Percentiles rank a stretch among this genome's conserved stretches.
phyloP scores from a whole-genome alignment of 2,329 filamentous ascomycete genomes.

The Phoma sp. region DNA sequence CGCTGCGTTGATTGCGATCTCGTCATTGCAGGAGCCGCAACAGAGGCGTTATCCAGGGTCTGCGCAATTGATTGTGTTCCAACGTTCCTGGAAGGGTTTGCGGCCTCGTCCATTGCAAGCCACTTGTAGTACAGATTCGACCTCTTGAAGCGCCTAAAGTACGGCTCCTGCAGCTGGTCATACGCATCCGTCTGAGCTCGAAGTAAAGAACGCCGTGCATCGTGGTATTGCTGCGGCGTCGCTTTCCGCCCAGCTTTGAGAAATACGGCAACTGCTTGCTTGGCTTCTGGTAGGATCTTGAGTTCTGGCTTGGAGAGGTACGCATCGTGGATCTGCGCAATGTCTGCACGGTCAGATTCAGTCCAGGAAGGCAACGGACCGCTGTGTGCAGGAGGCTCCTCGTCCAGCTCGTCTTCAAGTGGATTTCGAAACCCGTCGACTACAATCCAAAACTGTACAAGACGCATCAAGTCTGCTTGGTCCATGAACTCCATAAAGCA shows the following conservation, averaged over 20 bases:
- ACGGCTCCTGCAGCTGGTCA: slow-evolving; percentile 80
- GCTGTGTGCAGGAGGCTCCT: slow-evolving; percentile 66
- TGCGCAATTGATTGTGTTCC: slow-evolving; percentile 38
- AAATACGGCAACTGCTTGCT: slow-evolving; percentile 76
- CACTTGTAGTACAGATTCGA: slow-evolving; percentile 98
- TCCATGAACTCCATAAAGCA: slow-evolving; percentile 99
- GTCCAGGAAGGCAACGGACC: slow-evolving; percentile 69
- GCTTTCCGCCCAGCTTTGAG: slow-evolving; percentile 79
- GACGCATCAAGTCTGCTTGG: slow-evolving; percentile 80
- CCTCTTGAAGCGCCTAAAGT: slow-evolving; percentile 86
- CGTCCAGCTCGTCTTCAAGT: slow-evolving; percentile 80
- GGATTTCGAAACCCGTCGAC: slow-evolving; percentile 96
- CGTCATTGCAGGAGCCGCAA: slow-evolving; percentile 47
- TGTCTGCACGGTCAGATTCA: slow-evolving; percentile 82
- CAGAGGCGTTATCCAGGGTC: slow-evolving; percentile 33
- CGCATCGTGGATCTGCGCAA: slow-evolving; percentile 89
- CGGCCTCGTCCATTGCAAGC: slow-evolving; percentile 80
- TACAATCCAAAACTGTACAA: slow-evolving; percentile 98
- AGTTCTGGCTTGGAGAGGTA: slow-evolving; percentile 86
- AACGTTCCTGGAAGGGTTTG: slow-evolving; percentile 41
- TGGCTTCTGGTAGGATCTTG: slow-evolving; percentile 74
- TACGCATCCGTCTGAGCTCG: slow-evolving; percentile 82
- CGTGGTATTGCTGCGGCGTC: slow-evolving; percentile 80
- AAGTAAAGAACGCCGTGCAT: slow-evolving; percentile 81
- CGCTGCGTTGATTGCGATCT: slow-evolving; percentile 56